These are phyloP conservation scores for Combretum micranthum DNA, from an alignment of 345 rosid species.

Conservation along the genomic window DNA sequence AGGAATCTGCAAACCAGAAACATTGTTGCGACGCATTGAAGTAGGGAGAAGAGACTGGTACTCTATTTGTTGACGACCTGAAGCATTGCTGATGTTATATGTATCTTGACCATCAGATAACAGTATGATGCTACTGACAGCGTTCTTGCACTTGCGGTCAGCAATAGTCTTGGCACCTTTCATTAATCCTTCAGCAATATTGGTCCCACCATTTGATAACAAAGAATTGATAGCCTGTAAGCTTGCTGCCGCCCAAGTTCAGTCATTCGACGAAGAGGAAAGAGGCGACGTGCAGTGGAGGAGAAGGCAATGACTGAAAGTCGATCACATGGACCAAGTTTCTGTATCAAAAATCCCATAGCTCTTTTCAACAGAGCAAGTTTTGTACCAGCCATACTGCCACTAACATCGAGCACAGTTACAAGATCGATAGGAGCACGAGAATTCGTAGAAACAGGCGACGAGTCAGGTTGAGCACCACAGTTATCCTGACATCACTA, in stretches of 20 bases:
- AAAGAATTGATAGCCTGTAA: conserved; percentile 77
- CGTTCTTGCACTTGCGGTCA: conserved; percentile 76
- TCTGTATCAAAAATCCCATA: conserved; percentile 97
- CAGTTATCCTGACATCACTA: conserved; percentile 17
- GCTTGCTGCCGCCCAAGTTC: conserved; percentile 77
- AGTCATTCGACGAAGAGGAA: conserved; percentile 81
- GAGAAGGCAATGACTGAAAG: conserved; percentile 94
- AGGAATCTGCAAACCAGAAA: conserved; percentile 53
- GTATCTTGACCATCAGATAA: conserved; percentile 97
- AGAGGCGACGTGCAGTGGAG: conserved; percentile 73
- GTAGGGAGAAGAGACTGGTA: conserved; percentile 58
- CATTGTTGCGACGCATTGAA: conserved; percentile 29
- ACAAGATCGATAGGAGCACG: conserved; percentile 91
- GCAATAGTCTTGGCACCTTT: conserved; percentile 76
- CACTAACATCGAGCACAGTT: conserved; percentile 96
- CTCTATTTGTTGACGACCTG: conserved; percentile 24
- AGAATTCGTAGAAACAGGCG: conserved; percentile 23
- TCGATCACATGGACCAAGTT: conserved; percentile 84
- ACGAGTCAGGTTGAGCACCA: conserved; percentile 11
- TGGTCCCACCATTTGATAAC: conserved; percentile 86
- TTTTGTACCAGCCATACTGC: conserved; percentile 98
- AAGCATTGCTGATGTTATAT: conserved; percentile 50
- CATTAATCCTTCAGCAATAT: conserved; percentile 85
- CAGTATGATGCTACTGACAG: conserved; percentile 78
- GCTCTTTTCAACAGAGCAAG: conserved; percentile 92